Evolutionary conservation across 1,284 basidiomycete species (phyloP).

Genomic region (Cryptococcus maquisensis): DNA sequence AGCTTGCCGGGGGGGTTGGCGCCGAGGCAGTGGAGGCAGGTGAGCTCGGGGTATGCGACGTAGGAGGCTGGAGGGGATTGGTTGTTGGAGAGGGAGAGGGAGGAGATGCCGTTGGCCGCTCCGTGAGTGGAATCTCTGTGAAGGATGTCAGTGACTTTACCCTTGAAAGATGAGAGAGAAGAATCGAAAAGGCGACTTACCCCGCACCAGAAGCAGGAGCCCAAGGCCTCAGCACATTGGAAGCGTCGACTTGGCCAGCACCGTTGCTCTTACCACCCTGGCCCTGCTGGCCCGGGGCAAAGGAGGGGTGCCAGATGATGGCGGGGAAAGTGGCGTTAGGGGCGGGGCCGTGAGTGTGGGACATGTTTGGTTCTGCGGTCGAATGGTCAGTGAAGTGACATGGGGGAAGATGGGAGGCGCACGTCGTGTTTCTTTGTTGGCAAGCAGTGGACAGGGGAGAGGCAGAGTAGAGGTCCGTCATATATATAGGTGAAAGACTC

Average conservation of each 20-base stretch:
- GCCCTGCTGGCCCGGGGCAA: neutral
- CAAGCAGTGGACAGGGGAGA: too few species aligned
- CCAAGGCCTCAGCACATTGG: neutral
- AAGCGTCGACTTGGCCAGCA: neutral
- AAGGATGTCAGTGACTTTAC: too few species aligned
- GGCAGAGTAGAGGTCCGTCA: too few species aligned
- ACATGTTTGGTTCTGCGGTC: too few species aligned
- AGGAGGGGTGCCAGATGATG: constrained; percentile 4
- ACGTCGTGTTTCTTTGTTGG: too few species aligned
- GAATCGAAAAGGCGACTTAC: too few species aligned
- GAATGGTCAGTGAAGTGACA: too few species aligned
- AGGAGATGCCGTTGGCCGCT: neutral
- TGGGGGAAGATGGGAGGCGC: too few species aligned
- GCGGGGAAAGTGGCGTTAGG: neutral
- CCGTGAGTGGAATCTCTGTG: neutral
- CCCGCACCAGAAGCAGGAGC: neutral
- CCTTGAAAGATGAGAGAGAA: too few species aligned
- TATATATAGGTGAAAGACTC: too few species aligned
- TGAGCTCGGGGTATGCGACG: constrained; percentile 13
- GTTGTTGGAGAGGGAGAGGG: neutral
- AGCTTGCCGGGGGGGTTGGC: constrained; percentile 16
- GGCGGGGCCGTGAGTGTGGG: too few species aligned
- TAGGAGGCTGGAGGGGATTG: constrained; percentile 6
- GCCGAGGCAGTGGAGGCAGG: constrained; percentile 16
- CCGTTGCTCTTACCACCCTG: neutral